Base-by-base conservation (phyloP, 345 rosid genomes). In the Eucalyptus regnans region DNA sequence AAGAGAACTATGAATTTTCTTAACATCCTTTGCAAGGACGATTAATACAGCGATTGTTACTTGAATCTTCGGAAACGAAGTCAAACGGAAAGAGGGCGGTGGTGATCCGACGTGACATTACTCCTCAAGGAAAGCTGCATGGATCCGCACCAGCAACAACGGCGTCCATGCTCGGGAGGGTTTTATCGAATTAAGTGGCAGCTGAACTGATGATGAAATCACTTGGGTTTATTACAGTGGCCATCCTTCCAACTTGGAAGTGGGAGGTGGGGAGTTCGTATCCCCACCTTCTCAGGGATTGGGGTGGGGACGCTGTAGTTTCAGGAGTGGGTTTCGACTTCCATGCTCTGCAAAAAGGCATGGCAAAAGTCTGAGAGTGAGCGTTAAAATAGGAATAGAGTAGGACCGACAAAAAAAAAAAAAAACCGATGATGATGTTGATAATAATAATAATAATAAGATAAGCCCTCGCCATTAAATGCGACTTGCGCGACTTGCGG, bases 111-210 rank as follows among this genome's bases (percentile, higher is more conserved):
- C 22, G 17, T 31, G 41, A 31, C 41, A 31, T 31, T 52, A 52
- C 2, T 52, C 4, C 20, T 31, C 41, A 2, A 17, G 10, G 7
- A 62, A 15, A 8, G 22, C 79, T 15, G 80, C 80, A 8, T 50
- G 87, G 37, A 86, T 2, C 0, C 23, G 44, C 18, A 68, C 6
- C 43, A n/a, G 41, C 5, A 8, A 25, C 62, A 2, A 23, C 12
- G 9, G 13, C 7, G 4, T 15, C 41, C 76, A 37, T 71, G 81
- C 46, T 0, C 7, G 46, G 25, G 3, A 41, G 62, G 62, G 29
- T 56, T 56, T 10, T 25, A 25, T 86, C 44, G 62, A 80, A 18
- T 83, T 88, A 90, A 90, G 88, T 90, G 91, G 89, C 27, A 43
- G 86, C 86, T 81, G 87, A 88, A 71, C 52, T 20, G 15, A 89